phyloP scores from a whole-genome alignment of 345 rosid species.

The Melastoma malabathricum region DNA sequence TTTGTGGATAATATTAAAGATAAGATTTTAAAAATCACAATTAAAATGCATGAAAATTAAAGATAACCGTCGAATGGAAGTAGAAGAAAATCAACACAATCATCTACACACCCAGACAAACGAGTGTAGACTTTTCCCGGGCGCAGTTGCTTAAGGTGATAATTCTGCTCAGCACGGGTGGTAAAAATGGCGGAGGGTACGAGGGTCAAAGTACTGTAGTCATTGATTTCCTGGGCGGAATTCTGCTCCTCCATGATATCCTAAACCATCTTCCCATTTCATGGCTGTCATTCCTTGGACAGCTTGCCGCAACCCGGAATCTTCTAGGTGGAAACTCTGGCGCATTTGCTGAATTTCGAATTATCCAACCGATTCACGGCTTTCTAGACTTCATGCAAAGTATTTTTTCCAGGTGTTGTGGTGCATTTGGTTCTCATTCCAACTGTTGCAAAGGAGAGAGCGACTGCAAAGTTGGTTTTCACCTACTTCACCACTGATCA shows the following conservation, averaged over 20 bases:
- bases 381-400: background rate
- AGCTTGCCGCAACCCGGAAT: slow-evolving; percentile 89
- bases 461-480: slow-evolving; percentile 79
- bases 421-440: slow-evolving; percentile 77
- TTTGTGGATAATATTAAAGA: too few relatives aligned
- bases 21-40: too few relatives aligned
- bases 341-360: background rate
- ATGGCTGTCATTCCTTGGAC: slow-evolving; percentile 69
- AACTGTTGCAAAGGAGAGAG: slow-evolving; percentile 58
- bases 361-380: background rate
- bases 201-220: slow-evolving; percentile 68
- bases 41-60: too few relatives aligned
- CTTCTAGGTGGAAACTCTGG: slow-evolving; percentile 36
- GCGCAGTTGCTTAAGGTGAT: slow-evolving; percentile 62
- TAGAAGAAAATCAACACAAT: too few relatives aligned
- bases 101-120: too few relatives aligned
- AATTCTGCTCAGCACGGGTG: slow-evolving; percentile 84
- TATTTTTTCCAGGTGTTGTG: slow-evolving; percentile 43
- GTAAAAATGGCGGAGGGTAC: slow-evolving; percentile 87
- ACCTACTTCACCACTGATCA: slow-evolving; percentile 78
- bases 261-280: slow-evolving; percentile 83
- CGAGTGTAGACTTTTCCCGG: slow-evolving; percentile 56
- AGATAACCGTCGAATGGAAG: too few relatives aligned
- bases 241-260: slow-evolving; percentile 58
- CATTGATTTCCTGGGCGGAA: slow-evolving; percentile 63